Base-by-base conservation (phyloP, 2,329 filamentous ascomycete genomes). In the Orbilia brochopaga region DNA sequence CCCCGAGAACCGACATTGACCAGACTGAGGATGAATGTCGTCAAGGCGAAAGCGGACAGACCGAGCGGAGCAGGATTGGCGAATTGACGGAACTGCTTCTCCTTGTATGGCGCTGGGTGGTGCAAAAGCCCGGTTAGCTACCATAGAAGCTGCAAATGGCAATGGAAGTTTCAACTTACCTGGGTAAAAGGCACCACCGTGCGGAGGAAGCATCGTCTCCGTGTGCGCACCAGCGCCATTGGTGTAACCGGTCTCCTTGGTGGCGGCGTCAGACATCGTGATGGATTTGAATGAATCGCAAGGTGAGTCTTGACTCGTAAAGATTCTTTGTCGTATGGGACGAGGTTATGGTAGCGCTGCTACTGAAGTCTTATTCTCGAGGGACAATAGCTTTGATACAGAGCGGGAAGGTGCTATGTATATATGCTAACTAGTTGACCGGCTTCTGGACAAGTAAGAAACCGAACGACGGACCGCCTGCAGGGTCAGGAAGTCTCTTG, bases 21-120 rank as follows among this genome's bases (percentile, higher is more conserved):
- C 76, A 85, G 82, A 30, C 88, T 90, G 54, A 93, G 84, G 40
- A 93, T 86, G 79, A 93, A 93, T 11, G 90, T 93, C 60, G 90
- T 93, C 78, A 93, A 83, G 74, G 90, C 90, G 82, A 93, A 93
- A 78, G 88, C 90, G 73, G 83, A 85, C 54, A 93, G 85, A 74
- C 90, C 90, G 42, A 92, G 83, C 30, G 90, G 90, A 59, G 88
- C 89, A 2, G 90, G 90, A 81, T 92, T 92, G 81, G 85, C 90
- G 79, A 92, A 86, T 82, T 90, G 89, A 80, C 88, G 87, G 78
- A 85, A 84, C 52, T 72, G 67, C 80, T 86, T 85, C 7, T 86
- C 82, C 80, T 84, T 86, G 83, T 88, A 86, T 59, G 85, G 81
- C 19, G 35, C 67, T 72, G 32, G 15, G 48, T 17, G 17, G 37